Evolutionary conservation across 257 asterid species (phyloP).

Genomic region (Ilex asprella): DNA sequence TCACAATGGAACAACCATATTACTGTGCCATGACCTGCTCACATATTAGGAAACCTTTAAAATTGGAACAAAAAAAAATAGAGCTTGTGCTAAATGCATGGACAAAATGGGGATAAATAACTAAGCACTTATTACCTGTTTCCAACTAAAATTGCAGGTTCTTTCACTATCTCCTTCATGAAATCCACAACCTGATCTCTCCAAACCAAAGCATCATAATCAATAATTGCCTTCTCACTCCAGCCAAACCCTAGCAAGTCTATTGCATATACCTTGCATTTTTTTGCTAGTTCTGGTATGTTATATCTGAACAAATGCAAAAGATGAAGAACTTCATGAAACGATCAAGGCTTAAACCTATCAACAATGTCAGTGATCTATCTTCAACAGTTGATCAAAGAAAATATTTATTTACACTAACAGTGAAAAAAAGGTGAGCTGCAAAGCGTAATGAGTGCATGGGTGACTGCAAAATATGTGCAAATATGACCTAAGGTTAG

Average conservation of each 20-base stretch:
- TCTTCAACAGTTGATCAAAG: no score
- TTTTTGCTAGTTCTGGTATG: constrained; percentile 83
- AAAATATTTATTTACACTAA: no score
- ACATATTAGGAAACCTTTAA: no score
- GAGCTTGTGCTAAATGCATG: no score
- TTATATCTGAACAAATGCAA: constrained; percentile 49
- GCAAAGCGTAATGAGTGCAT: no score
- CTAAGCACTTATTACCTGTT: constrained; percentile 44
- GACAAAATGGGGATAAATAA: neutral
- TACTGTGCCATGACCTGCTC: no score
- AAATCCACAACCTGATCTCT: constrained; percentile 91
- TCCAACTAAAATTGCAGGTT: constrained; percentile 87
- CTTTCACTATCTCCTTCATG: constrained; percentile 71
- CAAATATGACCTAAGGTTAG: no score
- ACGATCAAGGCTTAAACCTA: neutral
- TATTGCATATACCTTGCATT: constrained; percentile 77
- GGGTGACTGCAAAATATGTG: no score
- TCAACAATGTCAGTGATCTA: no score
- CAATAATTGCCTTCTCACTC: constrained; percentile 97
- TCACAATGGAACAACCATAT: no score
- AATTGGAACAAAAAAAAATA: no score
- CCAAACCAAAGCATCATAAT: constrained; percentile 87
- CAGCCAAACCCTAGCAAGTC: constrained; percentile 95
- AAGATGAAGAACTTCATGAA: neutral
- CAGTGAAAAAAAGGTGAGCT: no score